Conservation (phyloP, 305 asterid species). For the Fraxinus baroniana region DNA sequence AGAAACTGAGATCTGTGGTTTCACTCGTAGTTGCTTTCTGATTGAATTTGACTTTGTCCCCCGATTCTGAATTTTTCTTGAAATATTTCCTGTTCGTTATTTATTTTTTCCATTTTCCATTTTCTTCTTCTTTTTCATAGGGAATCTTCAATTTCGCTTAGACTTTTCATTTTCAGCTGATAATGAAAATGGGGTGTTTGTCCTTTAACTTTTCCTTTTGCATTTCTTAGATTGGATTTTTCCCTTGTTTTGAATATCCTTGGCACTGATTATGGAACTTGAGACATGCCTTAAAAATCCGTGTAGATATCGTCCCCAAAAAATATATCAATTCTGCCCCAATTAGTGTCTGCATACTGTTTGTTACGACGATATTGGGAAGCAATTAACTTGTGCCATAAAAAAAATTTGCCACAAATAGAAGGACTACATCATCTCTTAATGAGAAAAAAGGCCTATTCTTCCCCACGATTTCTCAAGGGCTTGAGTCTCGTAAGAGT, state of each 20-base stretch:
- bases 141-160: conserved; percentile 5
- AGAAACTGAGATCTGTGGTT: conserved; percentile 45
- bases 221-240: conserved; percentile 24
- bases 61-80: conserved; percentile 4
- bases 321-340: not conserved
- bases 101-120: not conserved
- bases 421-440: not conserved
- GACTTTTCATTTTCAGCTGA: conserved; percentile 16
- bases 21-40: conserved; percentile 25
- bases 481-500: not conserved
- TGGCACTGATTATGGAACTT: conserved; percentile 18
- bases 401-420: not conserved
- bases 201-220: conserved; percentile 31
- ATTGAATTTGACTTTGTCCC: conserved; percentile 31
- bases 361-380: not conserved
- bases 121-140: conserved; percentile 3
- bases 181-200: conserved; percentile 25
- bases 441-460: not conserved
- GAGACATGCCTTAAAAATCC: not conserved
- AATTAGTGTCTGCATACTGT: not conserved
- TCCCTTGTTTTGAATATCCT: conserved; percentile 19
- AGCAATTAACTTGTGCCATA: not conserved
- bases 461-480: not conserved
- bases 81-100: conserved; percentile 2
- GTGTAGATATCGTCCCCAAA: not conserved